A percentile compares a stretch with the other conserved stretches of the same genome.
Conservation (phyloP, 305 asterid genomes). For the Rubia peregrina region DNA sequence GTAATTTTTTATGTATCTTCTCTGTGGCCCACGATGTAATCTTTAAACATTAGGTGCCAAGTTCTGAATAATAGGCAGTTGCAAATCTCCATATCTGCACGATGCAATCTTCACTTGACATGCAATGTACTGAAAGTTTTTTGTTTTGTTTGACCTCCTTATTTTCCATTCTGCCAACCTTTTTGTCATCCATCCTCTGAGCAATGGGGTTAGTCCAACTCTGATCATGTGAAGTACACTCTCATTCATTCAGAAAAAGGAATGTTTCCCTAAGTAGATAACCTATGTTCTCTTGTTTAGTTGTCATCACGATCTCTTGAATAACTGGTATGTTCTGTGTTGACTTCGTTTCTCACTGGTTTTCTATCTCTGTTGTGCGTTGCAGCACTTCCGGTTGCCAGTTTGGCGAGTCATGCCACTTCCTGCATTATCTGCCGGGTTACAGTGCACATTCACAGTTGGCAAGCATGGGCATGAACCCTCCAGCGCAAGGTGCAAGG, state of each 20-base stretch:
- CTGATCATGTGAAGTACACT: neutral
- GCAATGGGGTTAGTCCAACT: neutral
- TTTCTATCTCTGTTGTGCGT: slow-evolving; percentile 2
- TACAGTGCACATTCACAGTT: slow-evolving; percentile 29
- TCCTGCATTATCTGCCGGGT: slow-evolving; percentile 43
- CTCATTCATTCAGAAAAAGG: neutral
- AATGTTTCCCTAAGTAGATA: neutral
- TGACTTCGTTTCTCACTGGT: neutral
- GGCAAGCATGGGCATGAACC: slow-evolving; percentile 32
- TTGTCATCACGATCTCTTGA: neutral
- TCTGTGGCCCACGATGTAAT: neutral
- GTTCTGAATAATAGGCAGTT: neutral
- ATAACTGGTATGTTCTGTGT: neutral
- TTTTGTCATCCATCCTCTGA: neutral
- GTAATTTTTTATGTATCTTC: neutral
- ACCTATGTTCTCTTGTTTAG: neutral
- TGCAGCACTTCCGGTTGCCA: slow-evolving; percentile 49
- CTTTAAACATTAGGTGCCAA: neutral
- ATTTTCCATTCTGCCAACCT: neutral
- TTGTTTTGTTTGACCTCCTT: neutral
- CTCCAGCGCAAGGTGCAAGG: slow-evolving; percentile 26
- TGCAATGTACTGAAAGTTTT: neutral
- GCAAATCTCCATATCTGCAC: neutral
- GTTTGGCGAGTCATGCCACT: slow-evolving; percentile 46
- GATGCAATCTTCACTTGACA: neutral